Percentiles rank a stretch among this genome's conserved stretches.
These are phyloP conservation scores for Neurospora sp. DNA, from an alignment of 495 filamentous ascomycete genomes.

Conservation along the genomic window DNA sequence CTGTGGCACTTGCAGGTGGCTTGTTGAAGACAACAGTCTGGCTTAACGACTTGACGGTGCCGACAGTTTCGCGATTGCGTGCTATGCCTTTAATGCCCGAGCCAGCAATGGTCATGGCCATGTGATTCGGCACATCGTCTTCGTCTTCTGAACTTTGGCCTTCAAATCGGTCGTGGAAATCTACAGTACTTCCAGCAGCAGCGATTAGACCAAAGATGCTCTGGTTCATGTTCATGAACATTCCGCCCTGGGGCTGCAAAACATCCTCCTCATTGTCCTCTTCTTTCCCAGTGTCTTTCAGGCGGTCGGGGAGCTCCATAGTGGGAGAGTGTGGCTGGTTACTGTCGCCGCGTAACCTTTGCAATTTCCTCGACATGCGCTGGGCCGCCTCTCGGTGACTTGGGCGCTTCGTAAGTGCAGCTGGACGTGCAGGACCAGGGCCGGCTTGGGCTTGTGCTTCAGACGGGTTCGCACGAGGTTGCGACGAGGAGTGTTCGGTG, in stretches of 20 bases:
- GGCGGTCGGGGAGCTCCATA: conserved; percentile 66
- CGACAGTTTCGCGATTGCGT: not conserved
- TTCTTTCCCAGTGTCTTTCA: conserved; percentile 60
- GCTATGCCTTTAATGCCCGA: not conserved
- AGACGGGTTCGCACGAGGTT: not conserved
- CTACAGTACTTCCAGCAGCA: conserved; percentile 70
- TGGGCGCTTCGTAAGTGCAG: not conserved
- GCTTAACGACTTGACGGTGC: not conserved
- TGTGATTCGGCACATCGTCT: conserved; percentile 20
- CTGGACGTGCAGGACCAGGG: not conserved
- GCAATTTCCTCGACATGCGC: conserved; percentile 41
- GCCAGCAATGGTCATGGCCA: conserved; percentile 23
- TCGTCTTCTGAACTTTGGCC: conserved; percentile 71
- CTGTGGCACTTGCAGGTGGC: not conserved
- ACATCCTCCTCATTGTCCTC: conserved; percentile 55
- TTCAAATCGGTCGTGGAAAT: conserved; percentile 74
- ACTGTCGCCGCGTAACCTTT: conserved; percentile 44
- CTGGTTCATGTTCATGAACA: conserved; percentile 76
- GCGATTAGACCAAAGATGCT: conserved; percentile 91
- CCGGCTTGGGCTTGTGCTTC: conserved; percentile 1
- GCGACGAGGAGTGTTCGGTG: not conserved
- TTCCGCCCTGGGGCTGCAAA: conserved; percentile 48
- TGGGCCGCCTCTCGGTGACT: conserved; percentile 18
- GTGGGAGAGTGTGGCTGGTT: conserved; percentile 41
- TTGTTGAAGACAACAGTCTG: not conserved